Evolutionary conservation across 2,329 filamentous ascomycete genomes (phyloP).

Genomic region (Zasmidium angulare): DNA sequence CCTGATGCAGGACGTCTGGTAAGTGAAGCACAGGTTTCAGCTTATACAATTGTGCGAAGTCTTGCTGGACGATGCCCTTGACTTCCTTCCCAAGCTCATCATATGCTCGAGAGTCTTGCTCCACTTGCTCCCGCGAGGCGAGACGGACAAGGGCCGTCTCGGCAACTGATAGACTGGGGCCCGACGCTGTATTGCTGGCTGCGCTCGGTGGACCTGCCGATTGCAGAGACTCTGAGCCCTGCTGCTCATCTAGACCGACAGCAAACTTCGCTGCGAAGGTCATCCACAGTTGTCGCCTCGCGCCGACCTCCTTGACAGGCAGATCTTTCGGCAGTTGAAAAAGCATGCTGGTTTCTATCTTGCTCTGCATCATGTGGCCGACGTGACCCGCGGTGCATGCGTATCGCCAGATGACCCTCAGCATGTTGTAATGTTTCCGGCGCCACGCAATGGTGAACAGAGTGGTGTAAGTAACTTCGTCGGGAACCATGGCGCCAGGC

Average conservation of each 20-base stretch:
- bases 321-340: conserved; percentile 3
- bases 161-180: background rate
- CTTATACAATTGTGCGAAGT: conserved; percentile 8
- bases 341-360: conserved; percentile 16
- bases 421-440: conserved; percentile 27
- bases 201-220: too few species aligned
- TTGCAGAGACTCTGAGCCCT: background rate
- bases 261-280: conserved; percentile 15
- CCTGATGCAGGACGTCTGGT: conserved; percentile 21
- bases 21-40: conserved; percentile 17
- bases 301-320: background rate
- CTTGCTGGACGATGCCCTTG: conserved; percentile 4
- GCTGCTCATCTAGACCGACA: background rate
- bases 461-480: conserved; percentile 16
- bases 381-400: conserved; percentile 30
- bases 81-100: background rate
- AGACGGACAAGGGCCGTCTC: background rate
- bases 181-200: too few species aligned
- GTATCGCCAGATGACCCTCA: conserved; percentile 36
- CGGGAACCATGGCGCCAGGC: conserved; percentile 11
- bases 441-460: conserved; percentile 30
- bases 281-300: conserved; percentile 13
- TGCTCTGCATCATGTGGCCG: conserved; percentile 7
- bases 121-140: background rate
- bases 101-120: background rate